Conservation (phyloP, 2,329 filamentous ascomycete genomes). For the Paraphoma sp. region DNA sequence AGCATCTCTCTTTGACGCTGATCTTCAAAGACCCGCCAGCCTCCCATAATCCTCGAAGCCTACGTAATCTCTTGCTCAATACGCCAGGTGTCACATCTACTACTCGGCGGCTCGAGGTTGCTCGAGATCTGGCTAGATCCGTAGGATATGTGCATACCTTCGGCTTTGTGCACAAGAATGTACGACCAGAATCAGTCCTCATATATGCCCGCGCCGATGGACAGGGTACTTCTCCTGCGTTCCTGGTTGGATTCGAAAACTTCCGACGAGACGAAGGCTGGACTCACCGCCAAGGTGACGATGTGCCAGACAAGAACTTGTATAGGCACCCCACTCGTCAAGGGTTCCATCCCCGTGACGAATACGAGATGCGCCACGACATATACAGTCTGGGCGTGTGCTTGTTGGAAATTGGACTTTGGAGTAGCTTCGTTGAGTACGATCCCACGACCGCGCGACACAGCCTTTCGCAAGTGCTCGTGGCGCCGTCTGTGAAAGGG, state of each 20-base stretch:
- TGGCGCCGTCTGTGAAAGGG: background rate
- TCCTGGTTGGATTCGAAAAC: constrained; percentile 56
- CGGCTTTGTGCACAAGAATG: constrained; percentile 56
- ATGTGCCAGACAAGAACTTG: constrained; percentile 53
- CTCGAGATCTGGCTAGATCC: constrained; percentile 3
- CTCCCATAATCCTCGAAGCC: background rate
- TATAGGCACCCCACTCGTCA: constrained; percentile 61
- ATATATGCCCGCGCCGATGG: constrained; percentile 23
- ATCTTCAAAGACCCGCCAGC: background rate
- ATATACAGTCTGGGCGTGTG: constrained; percentile 64
- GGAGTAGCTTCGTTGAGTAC: constrained; percentile 48
- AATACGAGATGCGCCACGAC: constrained; percentile 62
- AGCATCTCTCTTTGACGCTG: background rate
- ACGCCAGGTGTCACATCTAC: background rate
- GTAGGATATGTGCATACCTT: constrained; percentile 49
- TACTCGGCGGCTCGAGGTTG: background rate
- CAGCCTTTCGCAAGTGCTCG: background rate
- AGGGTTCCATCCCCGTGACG: constrained; percentile 46
- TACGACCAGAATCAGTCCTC: constrained; percentile 53
- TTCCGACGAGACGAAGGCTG: constrained; percentile 47
- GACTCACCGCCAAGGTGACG: constrained; percentile 47
- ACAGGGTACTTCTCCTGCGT: constrained; percentile 23
- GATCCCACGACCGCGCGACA: background rate
- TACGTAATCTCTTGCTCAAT: background rate
- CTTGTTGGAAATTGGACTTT: constrained; percentile 61